Base-by-base conservation (phyloP, 148 eudicot species). In the Camellia japonica region DNA sequence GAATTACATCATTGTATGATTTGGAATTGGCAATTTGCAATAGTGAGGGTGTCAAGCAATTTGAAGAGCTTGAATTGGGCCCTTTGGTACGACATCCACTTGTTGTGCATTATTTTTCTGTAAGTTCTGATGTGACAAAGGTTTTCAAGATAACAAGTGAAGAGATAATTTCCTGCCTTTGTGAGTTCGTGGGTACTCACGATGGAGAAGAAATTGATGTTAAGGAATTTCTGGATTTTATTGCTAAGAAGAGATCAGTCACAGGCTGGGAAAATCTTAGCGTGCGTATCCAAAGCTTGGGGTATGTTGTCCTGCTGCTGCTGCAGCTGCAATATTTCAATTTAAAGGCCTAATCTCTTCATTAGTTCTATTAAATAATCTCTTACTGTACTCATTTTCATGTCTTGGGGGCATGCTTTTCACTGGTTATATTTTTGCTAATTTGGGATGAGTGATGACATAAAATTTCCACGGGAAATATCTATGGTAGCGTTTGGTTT, bases 11-110 rank as follows among this genome's bases (percentile, higher is more conserved):
- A 65, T 72, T 96, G 86, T 86, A 84, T 77, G 99, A 93, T 84
- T 85, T 96, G 89, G 90, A 86, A 81, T 75, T 80, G 73, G 97
- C 93, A 75, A 84, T 96, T 23, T 96, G 99, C 86, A 84, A 86
- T 79, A 88, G 82, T 46, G 99, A 96, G 88, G 92, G 93, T 44
- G 71, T 93, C 73, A 82, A 84, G 70, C 76, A 64, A 72, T 96
- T 91, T 86, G 98, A 96, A 74, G 93, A 91, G 79, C 93, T 96
- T 61, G 91, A 90, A 79, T 80, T 96, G 90, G 99, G 99, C 44
- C 99, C 97, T 43, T 84, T 96, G 80, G 60, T 93, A 46, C 83
- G 84, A 9, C 97, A 93, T 56, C 97, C 95, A 7, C 98, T 96
- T 78, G 89, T 84, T 54, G 56, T 77, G 77, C 99, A 96, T 86